A percentile compares a stretch with the other conserved stretches of the same genome.
These are phyloP conservation scores for Cucurbita maxima DNA, from an alignment of 306 rosid genomes.

Conservation along the genomic window DNA sequence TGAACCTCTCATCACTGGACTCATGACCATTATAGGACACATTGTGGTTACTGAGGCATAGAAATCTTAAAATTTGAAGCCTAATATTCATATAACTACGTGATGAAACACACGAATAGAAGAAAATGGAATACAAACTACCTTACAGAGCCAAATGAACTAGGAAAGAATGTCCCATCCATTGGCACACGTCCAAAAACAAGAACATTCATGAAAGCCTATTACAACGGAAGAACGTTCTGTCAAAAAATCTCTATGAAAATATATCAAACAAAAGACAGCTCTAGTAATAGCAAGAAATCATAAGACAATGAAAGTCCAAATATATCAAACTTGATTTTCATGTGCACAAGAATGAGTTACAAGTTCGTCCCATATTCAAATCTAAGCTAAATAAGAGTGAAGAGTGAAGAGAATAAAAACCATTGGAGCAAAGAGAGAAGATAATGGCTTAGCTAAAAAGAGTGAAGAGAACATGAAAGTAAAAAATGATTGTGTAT, in stretches of 20 bases:
- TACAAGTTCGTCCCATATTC: too few relatives aligned
- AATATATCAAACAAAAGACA: background rate
- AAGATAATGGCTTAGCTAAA: background rate
- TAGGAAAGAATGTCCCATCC: background rate
- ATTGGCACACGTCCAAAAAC: background rate
- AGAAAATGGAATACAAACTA: background rate
- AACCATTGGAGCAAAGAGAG: background rate
- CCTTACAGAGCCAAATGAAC: background rate
- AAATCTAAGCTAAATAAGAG: too few relatives aligned
- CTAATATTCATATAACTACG: too few relatives aligned
- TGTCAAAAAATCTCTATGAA: background rate
- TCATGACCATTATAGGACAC: too few relatives aligned
- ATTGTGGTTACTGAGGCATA: too few relatives aligned
- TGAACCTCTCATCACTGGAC: too few relatives aligned
- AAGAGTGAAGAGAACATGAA: background rate
- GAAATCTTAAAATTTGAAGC: background rate
- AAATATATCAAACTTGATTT: too few relatives aligned
- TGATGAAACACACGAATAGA: background rate
- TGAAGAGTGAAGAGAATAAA: too few relatives aligned
- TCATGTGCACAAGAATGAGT: too few relatives aligned
- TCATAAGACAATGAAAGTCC: too few relatives aligned
- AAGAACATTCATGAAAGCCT: background rate
- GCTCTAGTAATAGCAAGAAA: too few relatives aligned
- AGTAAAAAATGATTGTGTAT: background rate
- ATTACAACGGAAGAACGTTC: background rate